Conservation (phyloP, 352 stramenopile genomes). For the Nothophytophthora sp. region DNA sequence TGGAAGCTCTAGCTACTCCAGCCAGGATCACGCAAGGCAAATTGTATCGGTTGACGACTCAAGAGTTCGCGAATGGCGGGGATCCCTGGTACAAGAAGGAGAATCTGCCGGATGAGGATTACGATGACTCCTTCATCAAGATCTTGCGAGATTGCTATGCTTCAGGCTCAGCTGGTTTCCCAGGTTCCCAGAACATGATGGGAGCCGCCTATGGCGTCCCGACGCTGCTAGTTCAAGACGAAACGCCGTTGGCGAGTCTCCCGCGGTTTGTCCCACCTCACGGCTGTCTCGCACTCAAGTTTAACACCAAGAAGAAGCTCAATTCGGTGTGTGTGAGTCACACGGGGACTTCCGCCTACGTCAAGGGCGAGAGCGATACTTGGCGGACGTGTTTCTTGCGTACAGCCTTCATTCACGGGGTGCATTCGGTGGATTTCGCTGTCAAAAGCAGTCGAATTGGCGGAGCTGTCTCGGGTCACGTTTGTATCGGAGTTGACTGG, state of each 20-base stretch:
- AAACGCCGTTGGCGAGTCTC: conserved; percentile 64
- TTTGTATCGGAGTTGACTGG: conserved; percentile 82
- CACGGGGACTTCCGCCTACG: conserved; percentile 63
- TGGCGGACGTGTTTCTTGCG: conserved; percentile 76
- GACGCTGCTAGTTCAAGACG: conserved; percentile 83
- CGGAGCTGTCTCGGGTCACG: conserved; percentile 63
- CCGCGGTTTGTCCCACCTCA: conserved; percentile 62
- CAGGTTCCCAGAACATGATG: conserved; percentile 86
- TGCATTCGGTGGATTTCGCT: conserved; percentile 79
- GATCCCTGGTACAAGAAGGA: conserved; percentile 92
- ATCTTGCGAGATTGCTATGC: conserved; percentile 88
- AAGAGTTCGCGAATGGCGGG: conserved; percentile 86
- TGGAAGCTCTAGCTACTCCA: conserved; percentile 55
- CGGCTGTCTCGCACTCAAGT: conserved; percentile 55
- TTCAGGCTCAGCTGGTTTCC: conserved; percentile 78
- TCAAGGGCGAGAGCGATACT: conserved; percentile 44
- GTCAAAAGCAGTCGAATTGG: conserved; percentile 72
- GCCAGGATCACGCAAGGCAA: conserved; percentile 80
- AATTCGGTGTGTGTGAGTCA: conserved; percentile 71
- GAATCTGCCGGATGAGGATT: conserved; percentile 85
- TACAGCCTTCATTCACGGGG: conserved; percentile 58
- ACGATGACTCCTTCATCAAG: conserved; percentile 85
- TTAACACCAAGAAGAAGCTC: conserved; percentile 65
- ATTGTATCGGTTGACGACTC: conserved; percentile 84
- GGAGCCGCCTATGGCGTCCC: conserved; percentile 84